Evolutionary conservation across 2,329 filamentous ascomycete species (phyloP).

Genomic region (Parascedosporium putredinis): DNA sequence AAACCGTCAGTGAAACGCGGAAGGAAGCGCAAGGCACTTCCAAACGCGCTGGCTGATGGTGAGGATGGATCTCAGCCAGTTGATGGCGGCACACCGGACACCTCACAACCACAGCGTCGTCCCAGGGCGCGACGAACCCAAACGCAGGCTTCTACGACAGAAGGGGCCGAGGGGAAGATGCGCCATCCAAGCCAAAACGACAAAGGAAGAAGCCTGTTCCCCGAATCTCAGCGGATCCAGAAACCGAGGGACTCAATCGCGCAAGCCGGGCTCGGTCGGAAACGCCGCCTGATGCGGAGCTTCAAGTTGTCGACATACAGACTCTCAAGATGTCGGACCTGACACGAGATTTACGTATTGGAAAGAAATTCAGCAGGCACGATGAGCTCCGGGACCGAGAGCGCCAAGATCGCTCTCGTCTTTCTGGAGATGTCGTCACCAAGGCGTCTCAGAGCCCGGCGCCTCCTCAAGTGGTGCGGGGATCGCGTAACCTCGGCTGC

Average conservation of each 20-base stretch:
- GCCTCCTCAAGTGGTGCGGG: background rate
- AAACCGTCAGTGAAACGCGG: background rate
- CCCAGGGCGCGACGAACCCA: background rate
- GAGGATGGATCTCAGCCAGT: background rate
- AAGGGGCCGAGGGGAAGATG: constrained; percentile 8
- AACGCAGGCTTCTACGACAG: background rate
- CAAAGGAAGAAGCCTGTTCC: constrained; percentile 11
- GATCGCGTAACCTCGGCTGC: background rate
- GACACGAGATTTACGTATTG: constrained; percentile 57
- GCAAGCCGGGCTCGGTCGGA: constrained; percentile 31
- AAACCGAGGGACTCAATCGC: constrained; percentile 14
- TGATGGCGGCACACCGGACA: no score
- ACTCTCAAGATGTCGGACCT: constrained; percentile 64
- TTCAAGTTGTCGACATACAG: constrained; percentile 51
- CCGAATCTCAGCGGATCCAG: constrained; percentile 5
- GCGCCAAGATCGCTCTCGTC: constrained; percentile 27
- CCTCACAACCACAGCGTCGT: background rate
- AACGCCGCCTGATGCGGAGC: constrained; percentile 55
- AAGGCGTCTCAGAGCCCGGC: constrained; percentile 5
- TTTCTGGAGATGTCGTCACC: constrained; percentile 28
- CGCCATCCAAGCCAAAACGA: constrained; percentile 11
- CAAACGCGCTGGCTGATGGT: background rate
- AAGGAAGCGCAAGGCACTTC: background rate
- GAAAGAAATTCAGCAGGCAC: constrained; percentile 65
- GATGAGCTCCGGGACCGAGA: constrained; percentile 62